These are phyloP conservation scores for Corylus americana DNA, from an alignment of 306 rosid genomes.

Conservation along the genomic window DNA sequence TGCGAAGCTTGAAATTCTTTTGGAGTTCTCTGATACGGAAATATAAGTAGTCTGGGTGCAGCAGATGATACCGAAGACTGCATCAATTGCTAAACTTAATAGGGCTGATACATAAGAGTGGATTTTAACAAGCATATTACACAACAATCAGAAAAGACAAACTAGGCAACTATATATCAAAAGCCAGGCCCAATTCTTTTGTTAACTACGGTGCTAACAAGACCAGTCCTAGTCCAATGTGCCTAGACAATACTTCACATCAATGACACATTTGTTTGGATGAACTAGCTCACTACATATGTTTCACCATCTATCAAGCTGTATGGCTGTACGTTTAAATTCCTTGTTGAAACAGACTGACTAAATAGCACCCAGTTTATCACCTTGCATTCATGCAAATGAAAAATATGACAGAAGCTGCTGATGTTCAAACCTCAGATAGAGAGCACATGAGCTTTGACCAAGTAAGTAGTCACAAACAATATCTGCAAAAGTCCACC, in stretches of 20 bases:
- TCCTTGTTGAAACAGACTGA: neutral
- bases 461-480: constrained; percentile 90
- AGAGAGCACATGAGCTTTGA: constrained; percentile 87
- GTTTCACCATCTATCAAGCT: neutral
- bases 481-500: constrained; percentile 90
- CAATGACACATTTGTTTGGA: neutral
- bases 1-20: constrained; percentile 87
- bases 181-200: neutral
- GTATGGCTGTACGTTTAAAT: neutral
- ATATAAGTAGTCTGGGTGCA: constrained; percentile 92
- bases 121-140: constrained; percentile 18
- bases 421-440: constrained; percentile 65
- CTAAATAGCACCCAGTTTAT: neutral
- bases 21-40: constrained; percentile 90
- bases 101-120: constrained; percentile 13
- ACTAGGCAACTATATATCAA: neutral
- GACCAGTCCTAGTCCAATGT: neutral
- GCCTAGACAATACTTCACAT: neutral
- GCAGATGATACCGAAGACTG: constrained; percentile 98
- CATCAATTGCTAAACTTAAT: constrained; percentile 37
- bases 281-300: constrained; percentile 5
- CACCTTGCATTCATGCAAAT: constrained; percentile 12
- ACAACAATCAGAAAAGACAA: constrained; percentile 5
- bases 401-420: constrained; percentile 5
- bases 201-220: neutral